phyloP scores from a whole-genome alignment of 2,329 filamentous ascomycete species.

The Elsinoe necatrix region DNA sequence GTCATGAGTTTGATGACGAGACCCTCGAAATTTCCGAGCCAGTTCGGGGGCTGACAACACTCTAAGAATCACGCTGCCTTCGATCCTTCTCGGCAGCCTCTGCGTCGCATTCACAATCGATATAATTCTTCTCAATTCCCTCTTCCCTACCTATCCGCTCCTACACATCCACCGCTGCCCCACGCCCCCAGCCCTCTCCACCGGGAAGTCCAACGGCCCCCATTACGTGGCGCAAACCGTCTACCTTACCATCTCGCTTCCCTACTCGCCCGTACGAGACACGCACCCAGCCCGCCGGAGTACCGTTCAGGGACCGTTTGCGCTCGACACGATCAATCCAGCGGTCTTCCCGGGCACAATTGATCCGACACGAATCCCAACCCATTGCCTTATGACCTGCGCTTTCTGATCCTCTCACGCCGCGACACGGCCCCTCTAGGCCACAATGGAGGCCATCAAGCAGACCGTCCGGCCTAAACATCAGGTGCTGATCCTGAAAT shows the following conservation, averaged over 20 bases:
- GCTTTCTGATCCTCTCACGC: background rate
- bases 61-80: conserved; percentile 9
- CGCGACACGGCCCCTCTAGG: background rate
- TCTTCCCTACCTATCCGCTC: background rate
- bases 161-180: background rate
- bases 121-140: background rate
- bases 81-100: conserved; percentile 6
- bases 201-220: background rate
- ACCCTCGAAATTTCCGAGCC: background rate
- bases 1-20: background rate
- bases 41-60: background rate
- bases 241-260: background rate
- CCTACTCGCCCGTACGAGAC: background rate
- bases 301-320: background rate
- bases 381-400: background rate
- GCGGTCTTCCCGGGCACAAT: background rate
- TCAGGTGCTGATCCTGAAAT: conserved; percentile 91
- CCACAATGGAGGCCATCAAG: conserved; percentile 47
- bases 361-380: background rate
- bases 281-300: background rate
- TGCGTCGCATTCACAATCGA: background rate
- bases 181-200: background rate
- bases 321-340: conserved; percentile 6
- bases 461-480: conserved; percentile 78
- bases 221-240: background rate